Evolutionary conservation across 2,329 filamentous ascomycete species (phyloP).

Genomic region (Emericellopsis cladophorae): DNA sequence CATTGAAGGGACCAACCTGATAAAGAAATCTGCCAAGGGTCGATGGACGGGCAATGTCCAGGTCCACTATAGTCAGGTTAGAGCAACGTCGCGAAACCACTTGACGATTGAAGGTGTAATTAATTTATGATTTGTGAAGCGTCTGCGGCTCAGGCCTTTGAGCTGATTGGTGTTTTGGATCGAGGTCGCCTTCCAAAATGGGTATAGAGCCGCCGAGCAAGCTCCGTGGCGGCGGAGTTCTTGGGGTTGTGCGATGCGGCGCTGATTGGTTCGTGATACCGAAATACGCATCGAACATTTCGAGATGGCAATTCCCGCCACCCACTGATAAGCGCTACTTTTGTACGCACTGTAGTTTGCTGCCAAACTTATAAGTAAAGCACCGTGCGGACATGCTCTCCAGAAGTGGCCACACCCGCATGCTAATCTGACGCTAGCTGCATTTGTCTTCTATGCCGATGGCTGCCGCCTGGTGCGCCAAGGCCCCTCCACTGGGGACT

Average conservation of each 20-base stretch:
- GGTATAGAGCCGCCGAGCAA: conserved; percentile 3
- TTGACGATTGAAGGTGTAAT: too few relatives aligned
- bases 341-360: not conserved
- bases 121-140: too few relatives aligned
- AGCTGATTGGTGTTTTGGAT: too few relatives aligned
- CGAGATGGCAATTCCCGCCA: not conserved
- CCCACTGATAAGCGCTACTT: not conserved
- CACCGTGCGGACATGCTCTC: conserved; percentile 1
- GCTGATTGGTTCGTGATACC: not conserved
- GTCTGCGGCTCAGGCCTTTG: too few relatives aligned
- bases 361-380: not conserved
- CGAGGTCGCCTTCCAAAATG: conserved; percentile 1
- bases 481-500: conserved; percentile 1
- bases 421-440: not conserved
- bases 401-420: not conserved
- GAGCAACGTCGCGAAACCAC: too few relatives aligned
- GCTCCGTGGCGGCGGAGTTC: not conserved
- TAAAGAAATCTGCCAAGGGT: too few relatives aligned
- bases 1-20: too few relatives aligned
- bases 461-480: not conserved
- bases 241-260: not conserved
- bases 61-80: too few relatives aligned
- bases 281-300: conserved; percentile 3
- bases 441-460: too few relatives aligned
- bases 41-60: too few relatives aligned